Base-by-base conservation (phyloP, 257 asterid genomes). In the Solanum medicagineum region DNA sequence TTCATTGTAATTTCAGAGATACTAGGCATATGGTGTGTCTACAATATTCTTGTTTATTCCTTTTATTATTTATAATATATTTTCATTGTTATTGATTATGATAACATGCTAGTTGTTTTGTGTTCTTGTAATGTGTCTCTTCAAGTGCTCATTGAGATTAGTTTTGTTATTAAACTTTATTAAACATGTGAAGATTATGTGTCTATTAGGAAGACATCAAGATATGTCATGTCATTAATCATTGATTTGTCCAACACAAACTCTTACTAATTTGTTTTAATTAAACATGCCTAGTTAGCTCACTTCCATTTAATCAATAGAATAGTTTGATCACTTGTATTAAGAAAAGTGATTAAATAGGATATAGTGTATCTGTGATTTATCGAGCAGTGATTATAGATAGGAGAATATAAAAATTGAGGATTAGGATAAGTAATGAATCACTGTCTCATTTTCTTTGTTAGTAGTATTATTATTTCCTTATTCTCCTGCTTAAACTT, bases 1-100 rank as follows among this genome's bases (percentile, higher is more conserved):
- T 49, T 77, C 83, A 24, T 77, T 53, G 83, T 53, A 54, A 77
- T 51, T 49, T 77, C 47, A 77, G 83, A 77, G 65, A 26, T 77
- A 51, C 83, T 77, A 77, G 7, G 83, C 83, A 51, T 51, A 77
- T 53, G 83, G 26, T 51, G 16, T 77, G 65, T 53, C 65, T 16
- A 49, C 44, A 47, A 75, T 75, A 55, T 75, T 75, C 81, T 0
- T 71, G 10, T 44, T 71, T 20, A 47, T 71, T 71, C 20, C 3
- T 47, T 11, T 14, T 45, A 45, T 59, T 20, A 59, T 59, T 59
- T 20, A 10, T 20, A 44, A 20, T 11, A 11, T 44, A 7, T 14
- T 3, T 47, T 3, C 8, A 47, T 74, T 47, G 62, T 75, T 75
- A 15, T 75, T 49, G 15, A 75, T 49, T 24, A 40, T 75, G 45